Evolutionary conservation across 805 yeast species (phyloP), one percentile per base, ranked within the genome.

Genomic region (Yamadazyma ubonensis): DNA sequence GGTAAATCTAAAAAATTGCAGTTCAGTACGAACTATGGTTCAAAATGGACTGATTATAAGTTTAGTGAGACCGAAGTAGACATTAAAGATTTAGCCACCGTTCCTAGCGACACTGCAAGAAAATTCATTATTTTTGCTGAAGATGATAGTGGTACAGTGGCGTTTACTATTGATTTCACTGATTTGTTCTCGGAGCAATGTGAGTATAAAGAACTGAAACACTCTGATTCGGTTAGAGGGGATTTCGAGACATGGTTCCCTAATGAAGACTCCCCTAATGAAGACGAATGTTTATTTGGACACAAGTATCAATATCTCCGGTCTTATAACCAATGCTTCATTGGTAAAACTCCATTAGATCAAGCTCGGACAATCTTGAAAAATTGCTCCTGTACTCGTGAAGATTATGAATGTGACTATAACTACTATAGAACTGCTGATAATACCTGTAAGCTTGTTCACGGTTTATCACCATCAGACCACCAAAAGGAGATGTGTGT

Each of bases 381-480:
- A 44, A 81, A 86, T 58, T 93, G 99, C 65, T 57, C 83, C 1
- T 93, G 99, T 66, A 73, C 93, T 0, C 76, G 96, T 60, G 75
- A 76, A 38, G 99, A 91, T 52, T 93, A 69, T 55, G 99, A 93
- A 61, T 93, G 99, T 73, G 99, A 93, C 59, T 87, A 81, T 67
- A 90, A 90, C 62, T 90, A 71, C 59, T 76, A 63, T 42, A 73
- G 83, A 43, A 81, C 80, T 36, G 45, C 52, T 0, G 96, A 88
- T 55, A 95, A 95, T 15, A 84, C 93, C 2, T 93, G 99, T 66
- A 79, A 79, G 56, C 73, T 89, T 29, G 86, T 89, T n/a, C 67
- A 72, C 15, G 97, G 96, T 0, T 67, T 78, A 39, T 58, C 71
- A 4, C 86, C 95, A 6, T 72, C 77, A 10, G 86, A 86, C 54